phyloP scores from a whole-genome alignment of 2,329 filamentous ascomycete genomes.

The Chaetomium strumarium region DNA sequence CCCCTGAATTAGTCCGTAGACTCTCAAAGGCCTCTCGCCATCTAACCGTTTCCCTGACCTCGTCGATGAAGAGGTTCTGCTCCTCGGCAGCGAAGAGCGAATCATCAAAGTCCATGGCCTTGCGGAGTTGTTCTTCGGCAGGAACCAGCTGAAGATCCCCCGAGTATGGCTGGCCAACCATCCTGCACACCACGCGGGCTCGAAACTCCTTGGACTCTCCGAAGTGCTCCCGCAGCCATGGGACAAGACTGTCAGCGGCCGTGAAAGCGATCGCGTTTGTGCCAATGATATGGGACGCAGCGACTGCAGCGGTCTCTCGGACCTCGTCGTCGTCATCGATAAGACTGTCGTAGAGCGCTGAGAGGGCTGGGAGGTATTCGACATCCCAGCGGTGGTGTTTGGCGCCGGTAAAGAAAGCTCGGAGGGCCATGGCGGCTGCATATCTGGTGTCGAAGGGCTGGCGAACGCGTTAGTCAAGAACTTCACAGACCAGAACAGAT shows the following conservation, averaged over 20 bases:
- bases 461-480: slow-evolving; percentile 1
- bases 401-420: slow-evolving; percentile 39
- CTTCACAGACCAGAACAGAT: not conserved
- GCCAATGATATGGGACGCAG: slow-evolving; percentile 43
- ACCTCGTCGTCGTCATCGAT: slow-evolving; percentile 93
- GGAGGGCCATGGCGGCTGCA: slow-evolving; percentile 52
- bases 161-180: slow-evolving; percentile 31
- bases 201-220: slow-evolving; percentile 33
- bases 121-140: slow-evolving; percentile 36
- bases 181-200: slow-evolving; percentile 36
- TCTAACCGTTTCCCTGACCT: slow-evolving; percentile 63
- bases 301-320: slow-evolving; percentile 55
- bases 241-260: slow-evolving; percentile 41
- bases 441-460: slow-evolving; percentile 61
- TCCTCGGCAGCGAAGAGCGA: slow-evolving; percentile 83
- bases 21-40: slow-evolving; percentile 49
- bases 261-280: slow-evolving; percentile 41
- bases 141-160: slow-evolving; percentile 22
- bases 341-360: slow-evolving; percentile 68
- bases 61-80: slow-evolving; percentile 89
- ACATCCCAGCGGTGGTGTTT: slow-evolving; percentile 24
- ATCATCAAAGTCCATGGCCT: slow-evolving; percentile 51
- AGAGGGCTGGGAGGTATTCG: slow-evolving; percentile 49
- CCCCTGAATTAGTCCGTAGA: not conserved
- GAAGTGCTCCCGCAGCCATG: slow-evolving; percentile 37